Evolutionary conservation across 768 basidiomycete genomes (phyloP).

Genomic region (Agrocybe chaxingu): DNA sequence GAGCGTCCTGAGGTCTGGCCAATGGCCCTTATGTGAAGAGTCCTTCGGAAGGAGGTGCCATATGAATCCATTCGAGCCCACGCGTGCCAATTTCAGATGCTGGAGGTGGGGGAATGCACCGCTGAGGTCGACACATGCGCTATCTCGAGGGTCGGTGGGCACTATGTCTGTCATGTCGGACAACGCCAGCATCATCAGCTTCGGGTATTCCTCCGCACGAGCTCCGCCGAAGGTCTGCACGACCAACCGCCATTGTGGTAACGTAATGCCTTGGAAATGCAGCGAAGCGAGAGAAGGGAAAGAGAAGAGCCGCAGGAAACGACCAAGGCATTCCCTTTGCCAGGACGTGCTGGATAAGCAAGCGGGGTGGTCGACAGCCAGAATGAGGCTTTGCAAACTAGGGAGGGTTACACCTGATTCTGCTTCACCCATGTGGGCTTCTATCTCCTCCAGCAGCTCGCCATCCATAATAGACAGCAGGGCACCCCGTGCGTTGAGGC

Average conservation of each 20-base stretch:
- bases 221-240: slow-evolving; percentile 7
- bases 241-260: slow-evolving; percentile 11
- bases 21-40: neutral
- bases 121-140: slow-evolving; percentile 6
- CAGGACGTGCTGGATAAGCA: neutral
- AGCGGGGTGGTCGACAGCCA: slow-evolving; percentile 13
- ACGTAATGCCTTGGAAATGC: slow-evolving; percentile 15
- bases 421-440: neutral
- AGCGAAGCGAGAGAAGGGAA: slow-evolving; percentile 11
- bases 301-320: slow-evolving; percentile 20
- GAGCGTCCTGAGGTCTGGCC: slow-evolving; percentile 16
- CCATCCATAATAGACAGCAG: slow-evolving; percentile 12
- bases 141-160: slow-evolving; percentile 3
- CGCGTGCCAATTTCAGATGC: slow-evolving; percentile 18
- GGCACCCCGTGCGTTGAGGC: slow-evolving; percentile 16
- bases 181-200: slow-evolving; percentile 20
- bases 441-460: slow-evolving; percentile 6
- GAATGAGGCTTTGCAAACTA: slow-evolving; percentile 19
- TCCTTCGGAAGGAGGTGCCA: slow-evolving; percentile 14
- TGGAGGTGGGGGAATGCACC: slow-evolving; percentile 24
- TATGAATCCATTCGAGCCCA: slow-evolving; percentile 22
- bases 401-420: slow-evolving; percentile 16
- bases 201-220: slow-evolving; percentile 11
- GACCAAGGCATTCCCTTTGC: slow-evolving; percentile 13
- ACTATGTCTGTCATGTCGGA: slow-evolving; percentile 16